Percentiles rank a stretch among this genome's conserved stretches.
Evolutionary conservation across 1,284 basidiomycete genomes (phyloP).

Genomic region (Takashimella koratensis): DNA sequence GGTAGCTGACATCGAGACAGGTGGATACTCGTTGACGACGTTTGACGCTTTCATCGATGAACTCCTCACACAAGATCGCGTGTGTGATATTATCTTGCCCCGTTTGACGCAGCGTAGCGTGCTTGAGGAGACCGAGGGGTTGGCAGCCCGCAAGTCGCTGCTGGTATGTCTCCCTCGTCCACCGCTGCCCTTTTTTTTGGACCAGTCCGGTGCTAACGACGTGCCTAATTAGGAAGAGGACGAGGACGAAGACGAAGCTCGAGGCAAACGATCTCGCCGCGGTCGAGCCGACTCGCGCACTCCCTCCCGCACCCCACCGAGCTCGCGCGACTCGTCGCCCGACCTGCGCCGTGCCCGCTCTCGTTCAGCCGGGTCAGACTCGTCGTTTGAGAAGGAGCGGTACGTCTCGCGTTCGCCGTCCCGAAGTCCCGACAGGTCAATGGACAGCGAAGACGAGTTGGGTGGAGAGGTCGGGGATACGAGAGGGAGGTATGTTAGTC

Average conservation of each 20-base stretch:
- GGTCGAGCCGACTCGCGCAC: constrained; percentile 24
- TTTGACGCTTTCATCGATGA: constrained; percentile 92
- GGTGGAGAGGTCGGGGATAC: constrained; percentile 41
- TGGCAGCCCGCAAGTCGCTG: constrained; percentile 74
- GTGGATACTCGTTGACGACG: constrained; percentile 73
- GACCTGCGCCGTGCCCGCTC: constrained; percentile 18
- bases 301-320: constrained; percentile 21
- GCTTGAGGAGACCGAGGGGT: constrained; percentile 85
- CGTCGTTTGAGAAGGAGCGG: constrained; percentile 14
- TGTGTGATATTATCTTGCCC: constrained; percentile 94
- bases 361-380: constrained; percentile 9
- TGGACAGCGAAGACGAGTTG: constrained; percentile 8
- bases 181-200: constrained; percentile 1
- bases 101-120: constrained; percentile 79
- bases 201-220: constrained; percentile 28
- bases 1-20: constrained; percentile 50
- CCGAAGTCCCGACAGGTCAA: neutral
- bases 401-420: constrained; percentile 50
- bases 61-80: constrained; percentile 81
- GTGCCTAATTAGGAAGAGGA: constrained; percentile 10
- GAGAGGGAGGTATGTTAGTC: constrained; percentile 32
- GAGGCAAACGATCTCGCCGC: constrained; percentile 14
- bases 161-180: constrained; percentile 48
- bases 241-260: constrained; percentile 7
- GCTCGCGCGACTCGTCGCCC: constrained; percentile 26